These are phyloP conservation scores for Ogataea hybrid DNA, from an alignment of 1,139 yeast species.

Conservation along the genomic window DNA sequence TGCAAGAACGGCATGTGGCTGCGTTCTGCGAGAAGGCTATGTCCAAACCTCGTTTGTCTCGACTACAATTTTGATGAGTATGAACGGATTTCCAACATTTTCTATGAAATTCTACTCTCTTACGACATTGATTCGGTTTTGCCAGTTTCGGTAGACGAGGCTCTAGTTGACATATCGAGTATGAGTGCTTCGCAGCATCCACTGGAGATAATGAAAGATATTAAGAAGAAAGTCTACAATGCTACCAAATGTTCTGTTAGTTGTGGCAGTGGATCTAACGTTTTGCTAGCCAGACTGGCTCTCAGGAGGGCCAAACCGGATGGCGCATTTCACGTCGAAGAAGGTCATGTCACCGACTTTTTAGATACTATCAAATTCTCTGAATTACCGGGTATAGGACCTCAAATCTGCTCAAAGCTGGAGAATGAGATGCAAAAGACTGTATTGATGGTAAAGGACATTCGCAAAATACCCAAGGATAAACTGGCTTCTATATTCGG, in stretches of 20 bases:
- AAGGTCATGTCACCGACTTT: constrained; percentile 33
- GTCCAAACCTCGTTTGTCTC: constrained; percentile 62
- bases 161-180: constrained; percentile 64
- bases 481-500: constrained; percentile 56
- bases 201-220: constrained; percentile 29
- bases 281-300: constrained; percentile 78
- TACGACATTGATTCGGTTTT: constrained; percentile 55
- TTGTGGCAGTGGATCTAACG: constrained; percentile 71
- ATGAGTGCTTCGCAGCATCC: constrained; percentile 32
- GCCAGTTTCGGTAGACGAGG: constrained; percentile 94
- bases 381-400: constrained; percentile 87
- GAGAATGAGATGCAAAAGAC: constrained; percentile 20
- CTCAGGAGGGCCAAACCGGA: constrained; percentile 76
- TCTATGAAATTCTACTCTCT: constrained; percentile 44
- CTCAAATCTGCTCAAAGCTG: constrained; percentile 47
- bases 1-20: constrained; percentile 92
- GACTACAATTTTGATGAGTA: constrained; percentile 77
- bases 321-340: constrained; percentile 44
- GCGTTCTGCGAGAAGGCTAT: constrained; percentile 53
- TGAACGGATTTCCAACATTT: constrained; percentile 55
- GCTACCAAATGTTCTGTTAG: constrained; percentile 69
- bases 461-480: constrained; percentile 38
- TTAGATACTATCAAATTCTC: constrained; percentile 46
- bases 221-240: constrained; percentile 45
- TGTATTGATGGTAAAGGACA: constrained; percentile 35